Base-by-base conservation (phyloP, 2,329 filamentous ascomycete species). In the Ampelomyces quisqualis region DNA sequence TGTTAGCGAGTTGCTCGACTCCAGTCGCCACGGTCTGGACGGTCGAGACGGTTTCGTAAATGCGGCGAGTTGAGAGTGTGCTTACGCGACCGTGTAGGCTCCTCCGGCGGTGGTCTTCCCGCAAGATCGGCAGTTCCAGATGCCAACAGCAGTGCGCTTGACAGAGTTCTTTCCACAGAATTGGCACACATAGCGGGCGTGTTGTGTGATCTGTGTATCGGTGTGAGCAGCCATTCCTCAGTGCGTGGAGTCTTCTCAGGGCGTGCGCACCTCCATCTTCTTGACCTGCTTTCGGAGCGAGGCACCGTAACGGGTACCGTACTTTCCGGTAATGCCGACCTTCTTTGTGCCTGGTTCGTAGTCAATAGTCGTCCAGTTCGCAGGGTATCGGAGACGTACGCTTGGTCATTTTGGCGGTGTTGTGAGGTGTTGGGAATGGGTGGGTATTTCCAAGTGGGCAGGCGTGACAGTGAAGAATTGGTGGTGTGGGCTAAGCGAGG, bases 221-320 rank as follows among this genome's bases (percentile, higher is more conserved):
- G 23, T 21, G 47, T 64, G 51, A 64, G 60, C 49, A 48, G 32
- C 34, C 40, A 15, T 31, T 48, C 42, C 35, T 51, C 31, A n/a
- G 28, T 21, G 40, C 24, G 38, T 26, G 29, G 28, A 40, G 33
- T 20, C 4, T 45, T 21, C 37, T 40, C n/a, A 19, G 37, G 30
- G 36, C 49, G 34, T 54, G 57, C 62, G 49, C 55, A 65, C 59
- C 52, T 97, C 93, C 86, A 96, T 95, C 88, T 96, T 96, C 89
- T 97, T 97, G 72, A 93, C 86, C 75, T 90, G 90, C 84, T 97
- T 97, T 79, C 90, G 89, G 77, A 97, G 89, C 70, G 93, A 97
- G 73, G 93, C 91, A 90, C 91, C 93, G 78, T 86, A 94, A 85
- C 90, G 88, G 73, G 86, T 90, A 82, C 90, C 90, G 79, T 95